Conservation (phyloP, 768 basidiomycete genomes). For the Tricholoma saponaceum region DNA sequence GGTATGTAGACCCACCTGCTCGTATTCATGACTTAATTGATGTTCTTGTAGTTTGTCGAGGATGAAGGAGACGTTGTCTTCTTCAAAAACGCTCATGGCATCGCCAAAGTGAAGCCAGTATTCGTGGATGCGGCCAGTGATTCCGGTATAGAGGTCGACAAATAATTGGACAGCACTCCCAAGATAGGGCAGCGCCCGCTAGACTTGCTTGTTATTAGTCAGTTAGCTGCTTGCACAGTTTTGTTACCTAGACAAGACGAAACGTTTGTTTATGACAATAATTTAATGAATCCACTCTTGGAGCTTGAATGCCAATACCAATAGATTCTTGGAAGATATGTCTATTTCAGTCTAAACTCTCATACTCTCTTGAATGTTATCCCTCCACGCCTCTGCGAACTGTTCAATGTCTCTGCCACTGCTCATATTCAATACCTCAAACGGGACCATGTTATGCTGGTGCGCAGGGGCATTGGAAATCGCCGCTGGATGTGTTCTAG, state of each 20-base stretch:
- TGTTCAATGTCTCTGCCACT: slow-evolving; percentile 67
- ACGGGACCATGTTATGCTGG: slow-evolving; percentile 88
- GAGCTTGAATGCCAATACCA: background rate
- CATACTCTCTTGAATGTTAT: slow-evolving; percentile 40
- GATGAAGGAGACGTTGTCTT: slow-evolving; percentile 89
- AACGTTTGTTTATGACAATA: background rate
- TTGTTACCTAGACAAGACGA: background rate
- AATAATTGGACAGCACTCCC: slow-evolving; percentile 23
- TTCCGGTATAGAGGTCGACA: slow-evolving; percentile 51
- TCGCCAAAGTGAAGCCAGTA: slow-evolving; percentile 66
- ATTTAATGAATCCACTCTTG: background rate
- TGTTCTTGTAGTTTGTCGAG: slow-evolving; percentile 71
- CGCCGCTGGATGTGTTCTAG: slow-evolving; percentile 65
- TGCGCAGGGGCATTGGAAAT: slow-evolving; percentile 64
- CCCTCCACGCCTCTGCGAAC: slow-evolving; percentile 66
- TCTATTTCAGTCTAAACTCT: background rate
- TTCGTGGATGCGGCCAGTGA: slow-evolving; percentile 58
- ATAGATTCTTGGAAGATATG: background rate
- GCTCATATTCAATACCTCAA: slow-evolving; percentile 81
- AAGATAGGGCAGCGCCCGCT: background rate
- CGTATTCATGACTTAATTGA: background rate
- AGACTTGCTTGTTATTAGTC: background rate
- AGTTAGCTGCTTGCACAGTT: background rate
- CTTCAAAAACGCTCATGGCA: slow-evolving; percentile 83
- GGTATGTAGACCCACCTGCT: slow-evolving; percentile 28